Evolutionary conservation across 2,329 filamentous ascomycete genomes (phyloP), one percentile per base, ranked within the genome.

Genomic region (Myotisia sp.): DNA sequence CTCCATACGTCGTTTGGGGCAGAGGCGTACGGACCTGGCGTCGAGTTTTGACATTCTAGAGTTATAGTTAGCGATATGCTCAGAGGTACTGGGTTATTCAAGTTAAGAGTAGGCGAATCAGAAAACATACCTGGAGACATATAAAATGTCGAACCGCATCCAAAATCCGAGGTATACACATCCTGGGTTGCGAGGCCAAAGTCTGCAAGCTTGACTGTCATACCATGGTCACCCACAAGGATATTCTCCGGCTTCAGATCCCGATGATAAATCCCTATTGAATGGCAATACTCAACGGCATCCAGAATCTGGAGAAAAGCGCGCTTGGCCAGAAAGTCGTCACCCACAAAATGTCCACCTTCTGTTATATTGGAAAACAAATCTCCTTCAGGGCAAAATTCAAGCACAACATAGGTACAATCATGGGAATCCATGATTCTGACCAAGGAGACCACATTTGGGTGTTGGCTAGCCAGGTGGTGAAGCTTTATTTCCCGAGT

Each of bases 191-290:
- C 90, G 36, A 98, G 73, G 54, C 90, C 90, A 68, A 98, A 98
- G 61, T 98, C 90, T 45, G 87, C 90, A 45, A 98, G 72, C 65
- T 95, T 93, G 53, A 93, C 83, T 22, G 84, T 90, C 62, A 79
- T 74, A 45, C 87, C 87, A 44, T 77, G 68, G 63, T 93, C 79
- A 49, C 81, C 80, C 37, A 98, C 87, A 53, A 98, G 66, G 46
- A 98, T 84, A 60, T 98, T 98, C 67, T 98, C 90, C 39, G 90
- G 90, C 70, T 98, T 98, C 42, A 98, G 68, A 58, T 98, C 90
- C 60, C 90, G 72, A 61, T 98, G 90, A 68, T 92, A 98, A 55
- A 98, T 92, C 51, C 86, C 85, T 51, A 85, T 65, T 46, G 74
- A 75, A 61, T 98, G 90, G 71, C 90, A 95, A 63, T 86, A 83